Evolutionary conservation across 352 stramenopile species (phyloP), one percentile per base, ranked within the genome.

Genomic region (Phytophthora sp.): DNA sequence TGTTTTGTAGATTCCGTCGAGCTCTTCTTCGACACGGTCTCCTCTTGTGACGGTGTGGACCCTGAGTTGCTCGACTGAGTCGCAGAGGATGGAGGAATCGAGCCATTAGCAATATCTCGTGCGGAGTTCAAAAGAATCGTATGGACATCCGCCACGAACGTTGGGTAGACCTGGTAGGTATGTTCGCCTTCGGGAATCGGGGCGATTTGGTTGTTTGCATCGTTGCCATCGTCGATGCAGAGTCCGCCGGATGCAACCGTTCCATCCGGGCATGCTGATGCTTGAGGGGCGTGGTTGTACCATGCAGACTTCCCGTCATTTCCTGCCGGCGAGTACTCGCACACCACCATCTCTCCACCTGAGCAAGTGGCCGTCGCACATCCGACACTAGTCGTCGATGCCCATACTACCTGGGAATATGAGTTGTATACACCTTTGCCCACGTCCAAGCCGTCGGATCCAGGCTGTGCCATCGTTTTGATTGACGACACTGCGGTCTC

Each of bases 381-480:
- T 27, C 82, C 82, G 6, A 91, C 79, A 38, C 79, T 62, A 62
- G 66, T 77, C 30, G 82, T 89, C 20, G 67, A 42, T 4, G 79
- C 60, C 82, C 82, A 91, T 10, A 91, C 57, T 50, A 89, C 63
- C 69, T 89, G 82, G 30, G 82, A 91, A 63, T 91, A 91, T 55
- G 82, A 81, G 62, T 84, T 88, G 62, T 91, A 89, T n/a, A 78
- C 57, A 42, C 79, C 77, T 7, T 55, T 57, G 28, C 82, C 82
- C 26, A 91, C 79, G 0, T 65, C 50, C 9, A 82, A 59, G 11
- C 74, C 82, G 2, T 37, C 67, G n/a, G 44, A 50, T 27, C 76
- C 70, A 2, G 82, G 79, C 20, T 80, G 73, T 5, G 58, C 55
- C 54, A 91, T 55, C 26, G 54, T 77, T 39, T 63, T 51, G 21